Conservation (phyloP, 2,329 filamentous ascomycete species). For the Xylariales sp. region DNA sequence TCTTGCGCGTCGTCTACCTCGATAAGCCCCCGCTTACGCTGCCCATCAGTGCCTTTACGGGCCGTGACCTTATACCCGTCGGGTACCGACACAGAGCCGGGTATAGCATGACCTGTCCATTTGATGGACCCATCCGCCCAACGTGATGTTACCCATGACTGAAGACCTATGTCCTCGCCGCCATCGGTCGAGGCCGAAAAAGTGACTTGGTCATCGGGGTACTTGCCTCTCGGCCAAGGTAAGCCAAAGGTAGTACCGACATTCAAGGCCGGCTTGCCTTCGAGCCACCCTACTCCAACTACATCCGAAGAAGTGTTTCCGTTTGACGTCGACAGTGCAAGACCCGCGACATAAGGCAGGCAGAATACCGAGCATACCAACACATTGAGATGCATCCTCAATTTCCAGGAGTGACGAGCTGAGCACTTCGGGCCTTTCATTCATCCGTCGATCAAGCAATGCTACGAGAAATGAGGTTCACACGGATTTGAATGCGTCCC, state of each 20-base stretch:
- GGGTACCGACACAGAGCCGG: slow-evolving; percentile 54
- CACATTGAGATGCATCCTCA: slow-evolving; percentile 29
- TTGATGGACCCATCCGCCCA: slow-evolving; percentile 72
- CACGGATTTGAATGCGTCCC: slow-evolving; percentile 9
- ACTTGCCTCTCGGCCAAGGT: slow-evolving; percentile 57
- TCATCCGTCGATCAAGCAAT: not conserved
- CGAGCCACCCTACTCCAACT: slow-evolving; percentile 55
- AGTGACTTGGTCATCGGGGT: slow-evolving; percentile 51
- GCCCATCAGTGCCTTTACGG: slow-evolving; percentile 28
- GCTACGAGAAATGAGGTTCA: not conserved
- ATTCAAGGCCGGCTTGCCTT: slow-evolving; percentile 51
- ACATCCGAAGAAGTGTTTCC: slow-evolving; percentile 34
- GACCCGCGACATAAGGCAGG: slow-evolving; percentile 14
- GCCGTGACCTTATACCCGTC: slow-evolving; percentile 58
- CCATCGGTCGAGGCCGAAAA: slow-evolving; percentile 50
- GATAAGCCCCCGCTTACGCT: slow-evolving; percentile 19
- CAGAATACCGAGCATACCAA: slow-evolving; percentile 6
- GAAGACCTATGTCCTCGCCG: slow-evolving; percentile 51
- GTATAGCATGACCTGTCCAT: slow-evolving; percentile 69
- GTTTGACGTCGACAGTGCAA: not conserved
- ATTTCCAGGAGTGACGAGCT: not conserved
- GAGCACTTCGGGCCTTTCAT: not conserved
- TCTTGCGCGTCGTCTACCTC: slow-evolving; percentile 42
- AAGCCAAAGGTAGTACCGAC: slow-evolving; percentile 58
- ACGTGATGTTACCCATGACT: slow-evolving; percentile 68